Percentiles rank a stretch among this genome's conserved stretches.
Evolutionary conservation across 345 rosid genomes (phyloP).

Genomic region (Hibiscus syriacus): DNA sequence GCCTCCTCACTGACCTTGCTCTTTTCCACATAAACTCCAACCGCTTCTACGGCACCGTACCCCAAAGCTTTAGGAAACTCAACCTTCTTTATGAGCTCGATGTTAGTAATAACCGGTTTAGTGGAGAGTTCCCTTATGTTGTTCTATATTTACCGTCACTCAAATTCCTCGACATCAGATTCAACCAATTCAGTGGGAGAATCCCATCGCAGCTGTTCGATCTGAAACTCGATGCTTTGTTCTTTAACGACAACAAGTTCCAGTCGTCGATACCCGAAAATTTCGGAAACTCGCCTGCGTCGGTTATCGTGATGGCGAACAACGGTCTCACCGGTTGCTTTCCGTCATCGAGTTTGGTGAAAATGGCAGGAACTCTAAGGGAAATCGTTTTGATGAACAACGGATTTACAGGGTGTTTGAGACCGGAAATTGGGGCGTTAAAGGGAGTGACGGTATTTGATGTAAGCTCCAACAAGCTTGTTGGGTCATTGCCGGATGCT

Average conservation of each 20-base stretch:
- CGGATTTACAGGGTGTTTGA: constrained; percentile 62
- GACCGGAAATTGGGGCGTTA: constrained; percentile 44
- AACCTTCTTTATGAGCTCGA: constrained; percentile 62
- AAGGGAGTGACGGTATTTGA: constrained; percentile 62
- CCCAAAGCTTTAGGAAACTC: constrained; percentile 37
- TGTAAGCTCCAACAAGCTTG: constrained; percentile 55
- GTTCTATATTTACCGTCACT: constrained; percentile 54
- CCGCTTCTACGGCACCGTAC: constrained; percentile 56
- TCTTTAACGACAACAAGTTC: constrained; percentile 80
- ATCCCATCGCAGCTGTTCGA: constrained; percentile 58
- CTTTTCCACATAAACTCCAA: constrained; percentile 77
- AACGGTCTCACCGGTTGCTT: constrained; percentile 57
- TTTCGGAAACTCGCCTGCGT: constrained; percentile 68
- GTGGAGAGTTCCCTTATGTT: constrained; percentile 56
- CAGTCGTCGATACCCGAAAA: constrained; percentile 50
- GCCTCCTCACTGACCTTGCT: constrained; percentile 67
- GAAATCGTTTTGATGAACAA: constrained; percentile 47
- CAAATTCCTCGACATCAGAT: constrained; percentile 75
- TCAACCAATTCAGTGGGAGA: constrained; percentile 46
- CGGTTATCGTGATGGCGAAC: constrained; percentile 73
- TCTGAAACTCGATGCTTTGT: constrained; percentile 69
- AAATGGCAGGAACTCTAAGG: constrained; percentile 51
- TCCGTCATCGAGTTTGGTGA: constrained; percentile 46
- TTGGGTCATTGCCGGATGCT: constrained; percentile 57
- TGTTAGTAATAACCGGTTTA: constrained; percentile 63